Conservation (phyloP, 108 stramenopile genomes). For the Cyclotella cryptica region DNA sequence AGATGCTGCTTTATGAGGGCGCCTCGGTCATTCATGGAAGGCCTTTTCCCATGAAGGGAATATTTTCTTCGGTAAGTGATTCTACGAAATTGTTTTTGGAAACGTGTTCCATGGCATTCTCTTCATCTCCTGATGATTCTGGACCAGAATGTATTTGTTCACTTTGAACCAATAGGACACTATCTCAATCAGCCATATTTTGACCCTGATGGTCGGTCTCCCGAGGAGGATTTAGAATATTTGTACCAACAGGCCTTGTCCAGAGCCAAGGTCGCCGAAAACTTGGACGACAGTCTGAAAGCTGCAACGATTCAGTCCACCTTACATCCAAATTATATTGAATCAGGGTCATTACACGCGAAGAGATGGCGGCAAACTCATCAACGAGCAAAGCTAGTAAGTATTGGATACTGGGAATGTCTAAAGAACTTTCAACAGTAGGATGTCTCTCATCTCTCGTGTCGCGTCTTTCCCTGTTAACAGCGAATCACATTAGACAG, state of each 20-base stretch:
- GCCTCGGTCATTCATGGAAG: constrained; percentile 93
- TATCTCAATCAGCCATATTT: constrained; percentile 24
- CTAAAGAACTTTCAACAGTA: neutral
- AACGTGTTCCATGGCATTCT: neutral
- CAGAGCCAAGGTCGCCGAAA: constrained; percentile 23
- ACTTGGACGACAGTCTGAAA: constrained; percentile 18
- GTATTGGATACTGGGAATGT: neutral
- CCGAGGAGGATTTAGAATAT: constrained; percentile 17
- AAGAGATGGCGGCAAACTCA: constrained; percentile 43
- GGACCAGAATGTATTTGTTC: constrained; percentile 83
- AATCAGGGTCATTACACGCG: constrained; percentile 24
- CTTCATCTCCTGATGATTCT: neutral
- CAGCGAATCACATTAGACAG: constrained; percentile 12
- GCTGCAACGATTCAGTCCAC: constrained; percentile 7
- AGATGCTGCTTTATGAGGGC: constrained; percentile 93
- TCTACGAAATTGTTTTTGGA: neutral
- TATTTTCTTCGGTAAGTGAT: constrained; percentile 48
- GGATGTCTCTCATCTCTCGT: neutral
- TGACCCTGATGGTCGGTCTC: neutral
- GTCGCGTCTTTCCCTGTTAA: neutral
- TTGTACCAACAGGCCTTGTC: constrained; percentile 41
- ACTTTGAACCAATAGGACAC: constrained; percentile 89
- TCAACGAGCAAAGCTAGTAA: constrained; percentile 46
- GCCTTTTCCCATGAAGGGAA: constrained; percentile 90
- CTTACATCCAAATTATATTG: constrained; percentile 35